phyloP scores from a whole-genome alignment of 257 asterid genomes.

The Oldenlandia corymbosa region DNA sequence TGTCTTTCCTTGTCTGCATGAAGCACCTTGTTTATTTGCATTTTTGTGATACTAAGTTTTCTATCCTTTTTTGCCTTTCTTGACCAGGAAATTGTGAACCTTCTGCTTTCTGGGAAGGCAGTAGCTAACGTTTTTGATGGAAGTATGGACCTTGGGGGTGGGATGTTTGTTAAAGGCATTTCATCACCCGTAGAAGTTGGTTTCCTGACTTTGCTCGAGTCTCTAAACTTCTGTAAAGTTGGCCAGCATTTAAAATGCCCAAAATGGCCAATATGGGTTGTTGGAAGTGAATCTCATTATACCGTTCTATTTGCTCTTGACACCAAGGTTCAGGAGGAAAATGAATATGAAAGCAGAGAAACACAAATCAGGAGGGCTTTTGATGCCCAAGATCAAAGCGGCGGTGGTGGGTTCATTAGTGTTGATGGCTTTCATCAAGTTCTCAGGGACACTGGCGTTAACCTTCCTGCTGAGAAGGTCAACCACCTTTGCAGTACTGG shows the following conservation, averaged over 20 bases:
- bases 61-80: slow-evolving; percentile 8
- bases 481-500: slow-evolving; percentile 67
- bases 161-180: slow-evolving; percentile 90
- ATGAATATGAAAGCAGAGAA: slow-evolving; percentile 73
- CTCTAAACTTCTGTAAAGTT: slow-evolving; percentile 85
- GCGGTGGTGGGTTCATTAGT: slow-evolving; percentile 97
- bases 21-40: not conserved
- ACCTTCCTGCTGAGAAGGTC: slow-evolving; percentile 60
- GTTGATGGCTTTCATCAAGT: slow-evolving; percentile 88
- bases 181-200: slow-evolving; percentile 86
- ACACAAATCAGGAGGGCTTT: slow-evolving; percentile 78
- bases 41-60: not conserved
- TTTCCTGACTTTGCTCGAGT: slow-evolving; percentile 86
- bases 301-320: slow-evolving; percentile 88
- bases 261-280: slow-evolving; percentile 98
- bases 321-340: slow-evolving; percentile 83
- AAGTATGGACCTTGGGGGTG: slow-evolving; percentile 88
- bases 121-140: slow-evolving; percentile 89
- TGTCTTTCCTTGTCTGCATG: not conserved
- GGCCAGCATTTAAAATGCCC: slow-evolving; percentile 87
- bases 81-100: slow-evolving; percentile 88
- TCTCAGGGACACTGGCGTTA: slow-evolving; percentile 48
- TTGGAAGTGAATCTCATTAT: slow-evolving; percentile 95
- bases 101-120: slow-evolving; percentile 84
- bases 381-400: slow-evolving; percentile 92